phyloP scores from a whole-genome alignment of 2,329 filamentous ascomycete species.

The Lachnellula willkommii region DNA sequence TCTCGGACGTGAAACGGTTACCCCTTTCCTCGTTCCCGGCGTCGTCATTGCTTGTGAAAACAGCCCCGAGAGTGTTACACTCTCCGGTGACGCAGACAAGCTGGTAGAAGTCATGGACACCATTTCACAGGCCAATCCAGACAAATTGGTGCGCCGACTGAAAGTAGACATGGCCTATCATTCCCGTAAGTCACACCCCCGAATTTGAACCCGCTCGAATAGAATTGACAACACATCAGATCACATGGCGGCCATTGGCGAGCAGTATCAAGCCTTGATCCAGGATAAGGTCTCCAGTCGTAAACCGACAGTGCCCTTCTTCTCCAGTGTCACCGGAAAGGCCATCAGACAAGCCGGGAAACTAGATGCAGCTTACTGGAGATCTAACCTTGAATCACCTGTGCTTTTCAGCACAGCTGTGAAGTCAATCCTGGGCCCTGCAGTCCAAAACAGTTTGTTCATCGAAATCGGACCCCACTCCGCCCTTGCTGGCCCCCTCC shows the following conservation, averaged over 20 bases:
- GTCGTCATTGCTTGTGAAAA: slow-evolving; percentile 32
- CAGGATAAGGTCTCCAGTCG: not conserved
- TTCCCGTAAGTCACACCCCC: slow-evolving; percentile 27
- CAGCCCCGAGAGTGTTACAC: slow-evolving; percentile 20
- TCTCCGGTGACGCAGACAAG: slow-evolving; percentile 17
- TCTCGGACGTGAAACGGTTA: slow-evolving; percentile 23
- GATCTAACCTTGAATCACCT: slow-evolving; percentile 10
- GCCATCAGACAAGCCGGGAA: not conserved
- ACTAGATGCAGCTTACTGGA: slow-evolving; percentile 38
- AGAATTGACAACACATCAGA: slow-evolving; percentile 17
- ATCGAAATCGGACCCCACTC: slow-evolving; percentile 21
- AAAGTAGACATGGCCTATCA: slow-evolving; percentile 27
- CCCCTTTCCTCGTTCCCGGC: slow-evolving; percentile 9
- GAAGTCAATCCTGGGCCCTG: not conserved
- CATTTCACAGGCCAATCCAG: slow-evolving; percentile 18
- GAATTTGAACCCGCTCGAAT: not conserved
- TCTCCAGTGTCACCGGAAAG: slow-evolving; percentile 12
- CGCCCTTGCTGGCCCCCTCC: slow-evolving; percentile 20
- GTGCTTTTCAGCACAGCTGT: slow-evolving; percentile 14
- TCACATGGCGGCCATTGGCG: slow-evolving; percentile 28
- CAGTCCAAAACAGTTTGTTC: slow-evolving; percentile 12
- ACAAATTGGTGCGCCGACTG: slow-evolving; percentile 18
- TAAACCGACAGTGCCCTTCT: slow-evolving; percentile 10
- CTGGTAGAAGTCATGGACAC: slow-evolving; percentile 13
- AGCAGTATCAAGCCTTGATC: slow-evolving; percentile 11